A percentile compares a stretch with the other conserved stretches of the same genome.
Conservation (phyloP, 495 filamentous ascomycete species). For the Lasiosphaeriaceae sp. region DNA sequence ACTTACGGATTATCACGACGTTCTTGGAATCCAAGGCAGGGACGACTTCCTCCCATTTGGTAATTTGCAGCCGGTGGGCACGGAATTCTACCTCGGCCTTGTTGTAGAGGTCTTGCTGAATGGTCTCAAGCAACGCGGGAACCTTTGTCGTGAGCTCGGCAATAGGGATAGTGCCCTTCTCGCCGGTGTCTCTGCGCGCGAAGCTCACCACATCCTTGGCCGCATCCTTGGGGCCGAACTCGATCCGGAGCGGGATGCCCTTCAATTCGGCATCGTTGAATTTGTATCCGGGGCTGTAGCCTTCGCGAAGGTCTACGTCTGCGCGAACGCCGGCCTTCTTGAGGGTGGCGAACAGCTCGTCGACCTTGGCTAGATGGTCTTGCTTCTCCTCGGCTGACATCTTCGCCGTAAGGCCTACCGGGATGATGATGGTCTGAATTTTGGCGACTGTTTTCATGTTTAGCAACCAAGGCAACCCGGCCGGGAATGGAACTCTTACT, state of each 20-base stretch:
- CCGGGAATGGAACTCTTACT: slow-evolving; percentile 34
- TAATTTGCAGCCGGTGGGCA: slow-evolving; percentile 73
- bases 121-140: slow-evolving; percentile 77
- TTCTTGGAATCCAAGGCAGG: slow-evolving; percentile 89
- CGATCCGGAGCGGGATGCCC: slow-evolving; percentile 87
- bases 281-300: slow-evolving; percentile 91
- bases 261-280: slow-evolving; percentile 98
- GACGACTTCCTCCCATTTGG: slow-evolving; percentile 83
- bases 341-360: slow-evolving; percentile 60
- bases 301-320: slow-evolving; percentile 74
- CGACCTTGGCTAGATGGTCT: slow-evolving; percentile 65
- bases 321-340: slow-evolving; percentile 63
- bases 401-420: slow-evolving; percentile 90
- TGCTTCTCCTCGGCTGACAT: slow-evolving; percentile 70
- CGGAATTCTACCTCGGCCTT: slow-evolving; percentile 74
- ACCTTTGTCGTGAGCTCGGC: slow-evolving; percentile 65
- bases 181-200: slow-evolving; percentile 84
- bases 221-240: slow-evolving; percentile 91
- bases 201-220: slow-evolving; percentile 77
- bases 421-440: slow-evolving; percentile 79
- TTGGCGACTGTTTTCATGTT: no score
- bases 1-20: no score
- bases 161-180: slow-evolving; percentile 70
- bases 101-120: slow-evolving; percentile 80
- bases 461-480: no score